Base-by-base conservation (phyloP, 495 filamentous ascomycete genomes). In the Amorphotheca resinae region DNA sequence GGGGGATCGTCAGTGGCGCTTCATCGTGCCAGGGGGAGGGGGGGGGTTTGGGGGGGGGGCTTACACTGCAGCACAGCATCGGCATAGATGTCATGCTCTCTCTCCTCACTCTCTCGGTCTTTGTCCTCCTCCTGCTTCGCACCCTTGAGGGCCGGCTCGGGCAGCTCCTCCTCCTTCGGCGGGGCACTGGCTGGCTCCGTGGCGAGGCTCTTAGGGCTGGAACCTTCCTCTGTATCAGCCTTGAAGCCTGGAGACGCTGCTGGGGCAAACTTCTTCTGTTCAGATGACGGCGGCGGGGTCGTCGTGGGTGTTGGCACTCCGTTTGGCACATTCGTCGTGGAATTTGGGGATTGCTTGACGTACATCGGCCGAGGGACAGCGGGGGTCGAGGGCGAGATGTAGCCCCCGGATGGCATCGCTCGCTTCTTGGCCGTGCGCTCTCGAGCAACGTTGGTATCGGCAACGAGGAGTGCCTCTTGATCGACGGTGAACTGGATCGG, bases 401-500 rank as follows among this genome's bases (percentile, higher is more conserved):
- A 79, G 63, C 57, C 74, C 62, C 67, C 67, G n/a, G 57, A 48
- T 9, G 68, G 66, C 33, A 68, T 68, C n/a, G 59, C 55, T 49
- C 84, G 70, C 70, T 84, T 88, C 73, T 83, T 87, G 40, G 67
- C 58, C 1, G 62, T 52, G 23, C 66, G 66, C 21, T 68, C 58
- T 41, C 76, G 77, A 42, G 84, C 79, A 23, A 93, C 72, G 48
- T 80, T 83, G 43, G 82, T 87, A 61, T 98, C 93, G 35, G 73
- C 74, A 14, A 95, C 85, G 66, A 84, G 82, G 48, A 98, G 83
- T 35, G 84, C 79, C 64, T 94, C 87, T 68, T 98, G 91, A 66
- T 98, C 91, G 54, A 98, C 91, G 4, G 91, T 98, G 69, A 98
- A 98, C 65, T 98, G 91, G 54, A 98, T 98, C 41, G 91, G 91